A percentile compares a stretch with the other conserved stretches of the same genome.
Conservation (phyloP, 2,329 filamentous ascomycete species). For the Pestalotiopsis sp. region DNA sequence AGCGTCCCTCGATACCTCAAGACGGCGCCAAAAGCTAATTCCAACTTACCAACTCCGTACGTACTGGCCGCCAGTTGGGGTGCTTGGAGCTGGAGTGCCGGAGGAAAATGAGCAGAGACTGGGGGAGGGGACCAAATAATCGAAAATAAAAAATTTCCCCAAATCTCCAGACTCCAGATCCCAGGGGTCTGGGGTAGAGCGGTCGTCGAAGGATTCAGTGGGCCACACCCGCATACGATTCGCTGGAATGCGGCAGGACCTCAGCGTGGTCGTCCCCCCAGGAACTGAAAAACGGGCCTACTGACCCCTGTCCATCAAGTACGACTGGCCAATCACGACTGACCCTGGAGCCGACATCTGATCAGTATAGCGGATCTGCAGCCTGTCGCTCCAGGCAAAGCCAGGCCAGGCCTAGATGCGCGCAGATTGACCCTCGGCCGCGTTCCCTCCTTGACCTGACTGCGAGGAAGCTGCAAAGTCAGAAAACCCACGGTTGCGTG, state of each 20-base stretch:
- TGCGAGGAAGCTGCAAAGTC: not conserved
- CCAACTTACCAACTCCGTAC: not conserved
- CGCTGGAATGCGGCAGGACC: conserved; percentile 8
- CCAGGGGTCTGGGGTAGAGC: conserved; percentile 8
- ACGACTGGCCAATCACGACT: not conserved
- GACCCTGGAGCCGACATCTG: not conserved
- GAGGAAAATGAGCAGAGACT: not conserved
- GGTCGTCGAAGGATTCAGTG: conserved; percentile 9
- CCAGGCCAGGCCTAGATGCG: conserved; percentile 7
- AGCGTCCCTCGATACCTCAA: not conserved
- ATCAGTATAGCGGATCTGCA: conserved; percentile 8
- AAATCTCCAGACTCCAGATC: conserved; percentile 11
- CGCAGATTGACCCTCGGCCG: conserved; percentile 6
- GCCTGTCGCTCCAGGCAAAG: not conserved
- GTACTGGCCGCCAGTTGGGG: too few relatives aligned
- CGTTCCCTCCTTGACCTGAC: not conserved
- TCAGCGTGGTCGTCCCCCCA: not conserved
- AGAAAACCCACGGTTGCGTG: not conserved
- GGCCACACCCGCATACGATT: not conserved
- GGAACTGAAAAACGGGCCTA: conserved; percentile 6
- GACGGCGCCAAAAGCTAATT: not conserved
- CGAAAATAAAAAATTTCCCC: not conserved
- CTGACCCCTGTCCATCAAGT: not conserved
- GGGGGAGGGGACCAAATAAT: not conserved
- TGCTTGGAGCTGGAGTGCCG: not conserved